Conservation (phyloP, 306 rosid species). For the Castanopsis chinensis region DNA sequence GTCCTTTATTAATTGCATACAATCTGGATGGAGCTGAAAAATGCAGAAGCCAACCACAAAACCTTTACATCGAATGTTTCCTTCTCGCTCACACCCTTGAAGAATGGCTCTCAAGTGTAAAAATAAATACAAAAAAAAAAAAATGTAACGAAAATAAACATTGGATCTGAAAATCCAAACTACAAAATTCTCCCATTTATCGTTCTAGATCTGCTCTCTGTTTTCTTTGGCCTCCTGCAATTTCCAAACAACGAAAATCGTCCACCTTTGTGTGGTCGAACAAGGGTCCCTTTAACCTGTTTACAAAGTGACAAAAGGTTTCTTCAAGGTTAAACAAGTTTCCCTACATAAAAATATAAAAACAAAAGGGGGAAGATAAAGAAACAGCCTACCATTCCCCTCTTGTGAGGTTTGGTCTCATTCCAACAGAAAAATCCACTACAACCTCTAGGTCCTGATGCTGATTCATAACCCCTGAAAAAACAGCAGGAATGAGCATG, state of each 20-base stretch:
- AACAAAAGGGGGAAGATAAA: neutral
- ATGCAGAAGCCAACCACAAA: conserved; percentile 23
- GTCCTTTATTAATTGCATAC: conserved; percentile 43
- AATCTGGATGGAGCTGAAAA: conserved; percentile 46
- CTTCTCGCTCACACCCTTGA: conserved; percentile 48
- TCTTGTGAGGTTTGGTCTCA: conserved; percentile 46
- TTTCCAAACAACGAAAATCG: conserved; percentile 64
- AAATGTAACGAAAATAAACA: conserved; percentile 20
- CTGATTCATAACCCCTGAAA: conserved; percentile 79
- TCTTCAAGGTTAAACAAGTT: conserved; percentile 12
- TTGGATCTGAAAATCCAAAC: conserved; percentile 14
- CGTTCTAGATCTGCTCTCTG: conserved; percentile 37
- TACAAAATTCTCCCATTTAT: conserved; percentile 25
- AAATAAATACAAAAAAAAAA: conserved; percentile 24
- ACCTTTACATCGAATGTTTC: conserved; percentile 42
- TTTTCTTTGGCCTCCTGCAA: conserved; percentile 66
- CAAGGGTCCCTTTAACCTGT: conserved; percentile 63
- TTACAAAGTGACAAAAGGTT: conserved; percentile 7
- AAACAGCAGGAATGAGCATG: conserved; percentile 15
- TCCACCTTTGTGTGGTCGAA: conserved; percentile 51
- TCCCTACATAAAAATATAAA: neutral
- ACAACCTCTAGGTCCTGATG: conserved; percentile 69
- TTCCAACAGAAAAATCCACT: conserved; percentile 79
- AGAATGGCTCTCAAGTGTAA: conserved; percentile 59
- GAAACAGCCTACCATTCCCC: conserved; percentile 55